Conservation (phyloP, 202 grass and related monocot genomes). For the Schoenoplectus tabernaemontani region DNA sequence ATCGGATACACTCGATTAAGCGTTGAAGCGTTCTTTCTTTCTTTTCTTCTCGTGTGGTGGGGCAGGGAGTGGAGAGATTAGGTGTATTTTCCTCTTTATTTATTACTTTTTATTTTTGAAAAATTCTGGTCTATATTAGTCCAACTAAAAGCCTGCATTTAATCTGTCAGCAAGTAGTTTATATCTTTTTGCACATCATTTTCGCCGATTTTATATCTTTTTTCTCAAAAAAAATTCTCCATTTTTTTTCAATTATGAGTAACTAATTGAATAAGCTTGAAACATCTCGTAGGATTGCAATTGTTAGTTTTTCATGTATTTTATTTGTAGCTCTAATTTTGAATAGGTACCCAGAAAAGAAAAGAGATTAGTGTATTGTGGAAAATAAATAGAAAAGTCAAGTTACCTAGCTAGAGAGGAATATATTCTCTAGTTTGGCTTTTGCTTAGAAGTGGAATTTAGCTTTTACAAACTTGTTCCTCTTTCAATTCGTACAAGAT, state of each 20-base stretch:
- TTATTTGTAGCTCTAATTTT: neutral
- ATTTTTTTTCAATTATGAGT: neutral
- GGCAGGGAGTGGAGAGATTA: neutral
- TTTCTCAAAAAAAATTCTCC: too few relatives aligned
- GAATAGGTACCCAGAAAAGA: neutral
- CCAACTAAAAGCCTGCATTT: neutral
- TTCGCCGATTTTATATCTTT: neutral
- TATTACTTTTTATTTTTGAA: neutral
- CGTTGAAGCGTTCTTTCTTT: neutral
- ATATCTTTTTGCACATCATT: neutral
- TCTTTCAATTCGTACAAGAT: neutral
- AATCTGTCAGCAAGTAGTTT: neutral
- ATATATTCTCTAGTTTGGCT: neutral
- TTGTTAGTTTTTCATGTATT: neutral
- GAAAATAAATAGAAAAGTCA: neutral
- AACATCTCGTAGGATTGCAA: neutral
- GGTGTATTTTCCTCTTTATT: neutral
- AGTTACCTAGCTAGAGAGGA: neutral
- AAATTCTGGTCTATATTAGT: neutral
- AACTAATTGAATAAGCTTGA: neutral
- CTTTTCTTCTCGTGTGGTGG: neutral
- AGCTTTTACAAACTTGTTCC: slow-evolving; percentile 1
- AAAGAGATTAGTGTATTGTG: neutral
- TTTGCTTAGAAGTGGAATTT: slow-evolving; percentile 3
- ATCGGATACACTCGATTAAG: neutral